Conservation (phyloP, 495 filamentous ascomycete species). For the Parachaetomium inaequale region DNA sequence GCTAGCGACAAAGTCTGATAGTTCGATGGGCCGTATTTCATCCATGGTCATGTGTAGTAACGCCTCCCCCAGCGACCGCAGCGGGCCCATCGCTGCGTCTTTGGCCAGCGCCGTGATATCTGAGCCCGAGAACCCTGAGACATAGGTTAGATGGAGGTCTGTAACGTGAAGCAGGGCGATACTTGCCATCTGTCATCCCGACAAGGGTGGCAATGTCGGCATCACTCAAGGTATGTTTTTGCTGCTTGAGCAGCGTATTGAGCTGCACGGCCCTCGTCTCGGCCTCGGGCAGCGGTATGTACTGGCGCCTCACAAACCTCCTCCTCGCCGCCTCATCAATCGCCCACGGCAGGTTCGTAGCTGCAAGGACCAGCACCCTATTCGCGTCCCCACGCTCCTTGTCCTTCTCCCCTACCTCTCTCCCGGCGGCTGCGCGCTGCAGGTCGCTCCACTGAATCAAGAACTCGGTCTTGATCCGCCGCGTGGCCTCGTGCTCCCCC, state of each 20-base stretch:
- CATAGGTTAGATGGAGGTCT: constrained; percentile 6
- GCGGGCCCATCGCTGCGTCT: constrained; percentile 96
- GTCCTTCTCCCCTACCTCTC: constrained; percentile 65
- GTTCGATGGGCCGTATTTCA: constrained; percentile 81
- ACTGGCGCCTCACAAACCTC: constrained; percentile 89
- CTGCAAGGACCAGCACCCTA: constrained; percentile 87
- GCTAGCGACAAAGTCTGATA: constrained; percentile 82
- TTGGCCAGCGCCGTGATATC: constrained; percentile 97
- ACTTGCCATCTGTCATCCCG: constrained; percentile 77
- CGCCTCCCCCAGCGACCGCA: constrained; percentile 86
- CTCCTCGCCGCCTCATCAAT: constrained; percentile 94
- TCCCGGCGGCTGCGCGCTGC: constrained; percentile 84
- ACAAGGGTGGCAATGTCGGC: constrained; percentile 74
- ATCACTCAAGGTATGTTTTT: constrained; percentile 76
- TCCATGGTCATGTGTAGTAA: constrained; percentile 88
- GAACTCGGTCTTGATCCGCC: constrained; percentile 96
- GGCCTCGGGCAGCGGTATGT: constrained; percentile 89
- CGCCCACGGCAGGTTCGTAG: constrained; percentile 96
- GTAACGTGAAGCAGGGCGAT: neutral
- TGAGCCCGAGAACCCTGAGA: constrained; percentile 85
- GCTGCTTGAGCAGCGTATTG: constrained; percentile 71
- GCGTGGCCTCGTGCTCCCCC: constrained; percentile 88
- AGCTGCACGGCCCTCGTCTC: constrained; percentile 76
- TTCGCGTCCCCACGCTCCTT: constrained; percentile 77
- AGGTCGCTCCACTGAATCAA: constrained; percentile 96